Evolutionary conservation across 1,139 yeast species (phyloP).

Genomic region (Kodamaea sp.): DNA sequence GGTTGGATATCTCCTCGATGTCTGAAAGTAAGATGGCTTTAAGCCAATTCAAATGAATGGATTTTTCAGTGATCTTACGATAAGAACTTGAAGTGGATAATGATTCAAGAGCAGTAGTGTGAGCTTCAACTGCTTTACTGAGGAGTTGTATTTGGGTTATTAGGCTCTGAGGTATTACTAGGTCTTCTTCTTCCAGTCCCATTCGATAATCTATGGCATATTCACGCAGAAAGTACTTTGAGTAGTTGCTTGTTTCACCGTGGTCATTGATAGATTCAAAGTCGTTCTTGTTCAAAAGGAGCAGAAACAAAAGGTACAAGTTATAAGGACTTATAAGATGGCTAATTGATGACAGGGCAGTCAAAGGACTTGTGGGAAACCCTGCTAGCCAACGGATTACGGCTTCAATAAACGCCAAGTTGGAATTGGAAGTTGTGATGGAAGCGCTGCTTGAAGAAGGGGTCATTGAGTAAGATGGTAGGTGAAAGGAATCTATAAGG

Average conservation of each 20-base stretch:
- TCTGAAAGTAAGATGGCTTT: slow-evolving; percentile 20
- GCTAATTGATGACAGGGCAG: slow-evolving; percentile 8
- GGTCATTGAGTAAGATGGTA: too few relatives aligned
- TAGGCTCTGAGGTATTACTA: slow-evolving; percentile 10
- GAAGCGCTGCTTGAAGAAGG: too few relatives aligned
- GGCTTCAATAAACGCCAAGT: slow-evolving; percentile 15
- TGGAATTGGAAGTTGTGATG: too few relatives aligned
- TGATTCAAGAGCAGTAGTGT: slow-evolving; percentile 9
- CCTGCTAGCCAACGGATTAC: slow-evolving; percentile 28
- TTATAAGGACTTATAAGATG: slow-evolving; percentile 17
- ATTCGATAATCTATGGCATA: slow-evolving; percentile 4
- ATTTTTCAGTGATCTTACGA: slow-evolving; percentile 1
- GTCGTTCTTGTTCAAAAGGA: slow-evolving; percentile 19
- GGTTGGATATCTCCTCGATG: slow-evolving; percentile 14
- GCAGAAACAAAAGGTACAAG: slow-evolving; percentile 15
- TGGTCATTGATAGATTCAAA: slow-evolving; percentile 1
- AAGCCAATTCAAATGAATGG: slow-evolving; percentile 10
- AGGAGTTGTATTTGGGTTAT: slow-evolving; percentile 15
- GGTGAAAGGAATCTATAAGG: too few relatives aligned
- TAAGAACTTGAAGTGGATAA: background rate
- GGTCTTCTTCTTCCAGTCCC: slow-evolving; percentile 3
- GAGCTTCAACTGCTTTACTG: slow-evolving; percentile 15
- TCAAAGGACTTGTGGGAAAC: slow-evolving; percentile 23
- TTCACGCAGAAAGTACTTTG: background rate
- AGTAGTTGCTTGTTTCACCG: background rate